Conservation (phyloP, 148 eudicot species). For the Camellia japonica region DNA sequence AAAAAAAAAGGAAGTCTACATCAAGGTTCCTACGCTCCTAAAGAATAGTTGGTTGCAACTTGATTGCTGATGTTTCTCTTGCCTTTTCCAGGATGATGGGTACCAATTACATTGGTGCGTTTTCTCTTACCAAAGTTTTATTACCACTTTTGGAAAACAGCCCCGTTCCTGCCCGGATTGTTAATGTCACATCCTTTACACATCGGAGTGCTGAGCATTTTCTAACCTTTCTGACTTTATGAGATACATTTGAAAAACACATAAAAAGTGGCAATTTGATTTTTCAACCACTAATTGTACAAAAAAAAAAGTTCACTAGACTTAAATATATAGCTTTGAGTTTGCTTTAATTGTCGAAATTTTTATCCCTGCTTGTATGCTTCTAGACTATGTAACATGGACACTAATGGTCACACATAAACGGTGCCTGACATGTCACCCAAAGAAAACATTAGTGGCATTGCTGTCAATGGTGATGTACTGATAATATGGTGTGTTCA, state of each 20-base stretch:
- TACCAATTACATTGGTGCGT: conserved; percentile 86
- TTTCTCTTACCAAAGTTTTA: conserved; percentile 73
- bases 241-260: not conserved
- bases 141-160: conserved; percentile 75
- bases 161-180: conserved; percentile 79
- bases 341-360: not conserved
- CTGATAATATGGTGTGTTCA: not conserved
- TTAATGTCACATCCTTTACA: conserved; percentile 84
- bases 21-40: no score
- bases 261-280: not conserved
- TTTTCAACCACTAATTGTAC: not conserved
- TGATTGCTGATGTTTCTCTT: not conserved
- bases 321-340: not conserved
- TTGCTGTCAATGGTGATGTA: not conserved
- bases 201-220: conserved; percentile 68
- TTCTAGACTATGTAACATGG: no score
- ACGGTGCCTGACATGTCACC: not conserved
- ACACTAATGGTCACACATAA: not conserved
- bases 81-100: conserved; percentile 70
- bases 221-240: not conserved
- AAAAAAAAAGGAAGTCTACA: not conserved
- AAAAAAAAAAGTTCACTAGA: not conserved
- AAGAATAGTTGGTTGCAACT: not conserved
- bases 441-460: conserved; percentile 1
- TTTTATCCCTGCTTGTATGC: no score